Conservation (phyloP, 768 basidiomycete genomes). For the Hypholoma sublateritium region DNA sequence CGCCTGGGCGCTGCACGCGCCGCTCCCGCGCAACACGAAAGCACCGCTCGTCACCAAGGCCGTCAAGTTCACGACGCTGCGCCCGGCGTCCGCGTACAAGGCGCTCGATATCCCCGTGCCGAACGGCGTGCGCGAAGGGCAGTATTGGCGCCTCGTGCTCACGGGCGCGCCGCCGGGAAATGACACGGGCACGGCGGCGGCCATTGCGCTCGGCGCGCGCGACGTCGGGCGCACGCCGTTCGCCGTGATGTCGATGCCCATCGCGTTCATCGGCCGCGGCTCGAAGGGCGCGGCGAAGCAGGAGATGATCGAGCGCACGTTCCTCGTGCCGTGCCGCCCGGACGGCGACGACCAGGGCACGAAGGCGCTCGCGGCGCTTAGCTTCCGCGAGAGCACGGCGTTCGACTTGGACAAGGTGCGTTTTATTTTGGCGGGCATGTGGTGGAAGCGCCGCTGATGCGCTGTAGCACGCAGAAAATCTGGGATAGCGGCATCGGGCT, state of each 20-base stretch:
- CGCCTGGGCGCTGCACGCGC: conserved; percentile 47
- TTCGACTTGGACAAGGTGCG: conserved; percentile 93
- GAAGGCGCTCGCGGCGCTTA: conserved; percentile 29
- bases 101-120: conserved; percentile 71
- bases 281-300: conserved; percentile 49
- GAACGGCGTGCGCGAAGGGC: conserved; percentile 44
- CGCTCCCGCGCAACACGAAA: conserved; percentile 2
- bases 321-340: conserved; percentile 32
- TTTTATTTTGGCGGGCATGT: neutral
- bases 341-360: conserved; percentile 14
- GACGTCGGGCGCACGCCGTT: conserved; percentile 48
- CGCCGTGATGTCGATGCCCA: conserved; percentile 69
- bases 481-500: conserved; percentile 94
- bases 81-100: conserved; percentile 69
- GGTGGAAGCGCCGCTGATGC: conserved; percentile 16
- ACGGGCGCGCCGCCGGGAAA: conserved; percentile 27
- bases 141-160: conserved; percentile 68
- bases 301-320: conserved; percentile 63
- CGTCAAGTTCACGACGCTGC: conserved; percentile 74
- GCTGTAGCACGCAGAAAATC: conserved; percentile 70
- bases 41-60: conserved; percentile 36
- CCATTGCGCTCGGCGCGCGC: conserved; percentile 41
- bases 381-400: conserved; percentile 76
- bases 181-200: conserved; percentile 18
- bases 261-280: conserved; percentile 37